These are phyloP conservation scores for Hypoxylon sp. DNA, from an alignment of 2,329 filamentous ascomycete species.

Conservation along the genomic window DNA sequence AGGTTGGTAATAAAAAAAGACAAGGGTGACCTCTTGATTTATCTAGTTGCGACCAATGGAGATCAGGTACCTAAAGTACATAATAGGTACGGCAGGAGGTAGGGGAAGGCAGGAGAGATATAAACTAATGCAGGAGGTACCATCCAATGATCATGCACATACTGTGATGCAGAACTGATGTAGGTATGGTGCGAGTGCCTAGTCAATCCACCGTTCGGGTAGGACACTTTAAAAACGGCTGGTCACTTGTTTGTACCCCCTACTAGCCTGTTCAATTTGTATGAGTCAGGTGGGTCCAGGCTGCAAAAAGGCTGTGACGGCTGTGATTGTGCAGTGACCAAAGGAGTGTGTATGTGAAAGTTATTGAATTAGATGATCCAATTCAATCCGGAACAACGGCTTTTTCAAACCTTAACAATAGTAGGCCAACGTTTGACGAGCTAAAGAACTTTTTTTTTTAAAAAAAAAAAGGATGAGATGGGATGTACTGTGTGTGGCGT, in stretches of 20 bases:
- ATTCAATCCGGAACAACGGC: constrained; percentile 17
- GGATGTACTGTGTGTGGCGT: constrained; percentile 13
- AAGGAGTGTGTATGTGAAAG: not conserved
- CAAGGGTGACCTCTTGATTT: constrained; percentile 30
- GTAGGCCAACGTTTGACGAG: constrained; percentile 14
- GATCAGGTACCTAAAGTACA: constrained; percentile 22
- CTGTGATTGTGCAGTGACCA: not conserved
- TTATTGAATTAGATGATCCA: constrained; percentile 4
- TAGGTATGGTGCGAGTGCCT: constrained; percentile 25
- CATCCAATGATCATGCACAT: constrained; percentile 41
- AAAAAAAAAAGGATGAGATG: constrained; percentile 4
- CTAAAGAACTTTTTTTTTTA: too few relatives aligned
- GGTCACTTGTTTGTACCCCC: constrained; percentile 19
- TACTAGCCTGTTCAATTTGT: constrained; percentile 12
- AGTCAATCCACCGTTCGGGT: constrained; percentile 26
- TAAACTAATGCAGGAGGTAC: constrained; percentile 44
- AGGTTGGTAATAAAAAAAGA: constrained; percentile 7
- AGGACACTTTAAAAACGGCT: constrained; percentile 17
- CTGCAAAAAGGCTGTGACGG: not conserved
- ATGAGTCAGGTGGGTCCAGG: constrained; percentile 29
- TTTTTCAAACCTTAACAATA: constrained; percentile 28
- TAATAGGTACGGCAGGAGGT: constrained; percentile 35
- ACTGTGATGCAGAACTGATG: constrained; percentile 32
- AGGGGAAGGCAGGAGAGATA: constrained; percentile 14
- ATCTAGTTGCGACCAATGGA: constrained; percentile 33